Percentiles rank a stretch among this genome's conserved stretches.
Evolutionary conservation across 495 filamentous ascomycete genomes (phyloP).

Genomic region (Trichoderma asperelloides): DNA sequence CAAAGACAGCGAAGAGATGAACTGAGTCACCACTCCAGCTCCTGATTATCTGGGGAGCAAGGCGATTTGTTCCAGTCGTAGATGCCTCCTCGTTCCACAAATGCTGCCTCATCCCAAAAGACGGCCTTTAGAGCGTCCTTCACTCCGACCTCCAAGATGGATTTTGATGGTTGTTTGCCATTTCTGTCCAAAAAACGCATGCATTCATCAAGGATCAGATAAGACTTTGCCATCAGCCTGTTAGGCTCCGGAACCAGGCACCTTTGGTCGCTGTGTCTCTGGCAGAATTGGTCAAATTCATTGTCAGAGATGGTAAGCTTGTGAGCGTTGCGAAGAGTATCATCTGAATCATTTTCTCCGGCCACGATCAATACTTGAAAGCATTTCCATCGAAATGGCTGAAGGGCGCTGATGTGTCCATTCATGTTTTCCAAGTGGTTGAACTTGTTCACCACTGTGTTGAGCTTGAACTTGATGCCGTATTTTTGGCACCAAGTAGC

Average conservation of each 20-base stretch:
- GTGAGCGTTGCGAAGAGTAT: constrained; percentile 35
- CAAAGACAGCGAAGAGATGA: neutral
- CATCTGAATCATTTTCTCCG: constrained; percentile 44
- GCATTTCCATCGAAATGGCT: constrained; percentile 50
- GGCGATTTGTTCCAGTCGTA: constrained; percentile 40
- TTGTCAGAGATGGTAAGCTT: constrained; percentile 41
- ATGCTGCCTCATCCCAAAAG: constrained; percentile 42
- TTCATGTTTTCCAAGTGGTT: constrained; percentile 51
- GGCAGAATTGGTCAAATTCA: constrained; percentile 40
- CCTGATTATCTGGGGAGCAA: neutral
- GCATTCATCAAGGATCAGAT: constrained; percentile 48
- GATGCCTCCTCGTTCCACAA: constrained; percentile 38
- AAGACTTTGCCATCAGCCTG: constrained; percentile 41
- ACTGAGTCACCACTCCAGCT: neutral
- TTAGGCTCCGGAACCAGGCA: constrained; percentile 44
- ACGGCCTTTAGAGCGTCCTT: constrained; percentile 37
- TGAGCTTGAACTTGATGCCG: constrained; percentile 50
- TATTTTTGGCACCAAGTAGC: constrained; percentile 35
- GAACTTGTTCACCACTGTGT: constrained; percentile 44
- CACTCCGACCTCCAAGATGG: constrained; percentile 46
- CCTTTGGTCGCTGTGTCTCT: constrained; percentile 32
- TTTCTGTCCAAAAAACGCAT: constrained; percentile 46
- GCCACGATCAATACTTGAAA: constrained; percentile 49
- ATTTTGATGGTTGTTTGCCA: constrained; percentile 27
- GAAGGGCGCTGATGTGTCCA: constrained; percentile 26